Evolutionary conservation across 306 rosid genomes (phyloP).

Genomic region (Pterocarpus macrocarpus): DNA sequence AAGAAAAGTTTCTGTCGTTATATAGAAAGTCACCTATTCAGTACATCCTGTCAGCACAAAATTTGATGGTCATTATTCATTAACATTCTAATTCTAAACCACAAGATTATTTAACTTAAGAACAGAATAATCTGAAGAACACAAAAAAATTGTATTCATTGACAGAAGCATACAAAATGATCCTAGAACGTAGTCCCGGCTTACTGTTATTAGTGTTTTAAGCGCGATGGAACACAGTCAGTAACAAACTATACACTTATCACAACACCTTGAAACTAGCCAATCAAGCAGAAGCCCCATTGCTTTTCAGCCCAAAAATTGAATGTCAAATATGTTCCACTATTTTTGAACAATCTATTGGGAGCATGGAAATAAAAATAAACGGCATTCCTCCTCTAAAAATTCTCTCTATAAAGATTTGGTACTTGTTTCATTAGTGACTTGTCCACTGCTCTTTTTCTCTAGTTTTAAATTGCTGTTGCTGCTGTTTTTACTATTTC

Average conservation of each 20-base stretch:
- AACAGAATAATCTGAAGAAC: constrained; percentile 1
- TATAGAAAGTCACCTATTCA: constrained; percentile 13
- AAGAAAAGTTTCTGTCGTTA: constrained; percentile 32
- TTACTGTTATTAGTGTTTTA: no score
- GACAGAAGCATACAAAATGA: constrained; percentile 36
- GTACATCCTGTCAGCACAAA: background rate
- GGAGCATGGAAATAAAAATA: no score
- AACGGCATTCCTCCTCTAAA: no score
- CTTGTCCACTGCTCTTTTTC: no score
- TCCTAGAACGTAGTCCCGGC: background rate
- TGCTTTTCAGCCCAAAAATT: background rate
- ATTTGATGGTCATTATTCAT: background rate
- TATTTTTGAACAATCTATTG: no score
- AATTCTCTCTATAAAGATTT: no score
- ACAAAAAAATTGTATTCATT: background rate
- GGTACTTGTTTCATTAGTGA: no score
- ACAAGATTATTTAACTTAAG: background rate
- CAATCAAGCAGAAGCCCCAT: constrained; percentile 26
- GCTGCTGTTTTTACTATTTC: no score
- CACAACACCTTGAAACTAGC: background rate
- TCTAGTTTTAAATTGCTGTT: no score
- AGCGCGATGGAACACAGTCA: no score
- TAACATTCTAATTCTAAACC: constrained; percentile 3
- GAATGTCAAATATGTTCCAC: no score
- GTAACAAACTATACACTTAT: background rate